phyloP scores from a whole-genome alignment of 306 rosid species.

The cucumber (Cucumis sativus) region DNA sequence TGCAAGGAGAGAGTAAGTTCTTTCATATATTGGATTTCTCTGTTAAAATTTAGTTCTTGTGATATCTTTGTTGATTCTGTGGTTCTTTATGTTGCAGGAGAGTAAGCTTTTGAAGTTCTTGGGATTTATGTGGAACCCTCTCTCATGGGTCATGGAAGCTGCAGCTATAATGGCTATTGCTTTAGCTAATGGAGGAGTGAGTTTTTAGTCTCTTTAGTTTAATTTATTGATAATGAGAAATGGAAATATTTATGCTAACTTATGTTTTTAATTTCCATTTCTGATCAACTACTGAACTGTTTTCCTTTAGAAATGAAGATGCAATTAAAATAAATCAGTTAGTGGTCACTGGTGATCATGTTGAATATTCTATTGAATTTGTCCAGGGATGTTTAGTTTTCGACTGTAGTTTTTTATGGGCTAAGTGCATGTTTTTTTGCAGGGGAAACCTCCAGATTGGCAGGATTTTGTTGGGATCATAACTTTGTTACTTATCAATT shows the following conservation, averaged over 20 bases:
- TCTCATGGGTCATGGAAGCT: slow-evolving; percentile 94
- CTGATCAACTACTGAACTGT: neutral
- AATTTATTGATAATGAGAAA: neutral
- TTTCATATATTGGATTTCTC: neutral
- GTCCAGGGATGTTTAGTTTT: neutral
- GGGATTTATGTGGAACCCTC: slow-evolving; percentile 94
- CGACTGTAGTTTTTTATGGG: neutral
- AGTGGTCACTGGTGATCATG: neutral
- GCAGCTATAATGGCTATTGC: slow-evolving; percentile 90
- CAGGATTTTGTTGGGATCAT: slow-evolving; percentile 75
- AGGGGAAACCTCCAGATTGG: slow-evolving; percentile 86
- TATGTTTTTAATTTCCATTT: neutral
- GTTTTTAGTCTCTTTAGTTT: neutral
- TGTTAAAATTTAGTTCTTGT: neutral
- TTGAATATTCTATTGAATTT: neutral
- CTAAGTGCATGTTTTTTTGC: slow-evolving; percentile 6
- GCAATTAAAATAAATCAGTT: neutral
- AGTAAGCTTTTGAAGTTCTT: slow-evolving; percentile 63
- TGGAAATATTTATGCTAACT: neutral
- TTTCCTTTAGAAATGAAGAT: neutral
- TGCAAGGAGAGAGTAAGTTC: neutral
- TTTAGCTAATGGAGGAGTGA: slow-evolving; percentile 82
- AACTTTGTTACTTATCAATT: slow-evolving; percentile 51
- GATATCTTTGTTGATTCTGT: neutral
- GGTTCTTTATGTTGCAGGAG: slow-evolving; percentile 33